These are phyloP conservation scores for Trametes cingulata DNA, from an alignment of 768 basidiomycete species.

Conservation along the genomic window DNA sequence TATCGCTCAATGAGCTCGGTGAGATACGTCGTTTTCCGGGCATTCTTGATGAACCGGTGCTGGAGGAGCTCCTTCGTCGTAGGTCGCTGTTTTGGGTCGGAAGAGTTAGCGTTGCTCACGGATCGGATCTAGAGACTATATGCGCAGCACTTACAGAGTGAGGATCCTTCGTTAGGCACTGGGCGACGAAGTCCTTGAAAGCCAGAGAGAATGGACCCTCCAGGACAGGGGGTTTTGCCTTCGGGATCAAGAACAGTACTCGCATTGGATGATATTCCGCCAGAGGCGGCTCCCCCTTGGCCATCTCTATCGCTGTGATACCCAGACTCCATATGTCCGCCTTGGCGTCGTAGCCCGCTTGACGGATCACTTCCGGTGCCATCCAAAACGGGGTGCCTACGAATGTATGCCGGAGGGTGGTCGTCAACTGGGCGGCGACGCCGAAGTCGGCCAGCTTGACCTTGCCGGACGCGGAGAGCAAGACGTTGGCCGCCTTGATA, in stretches of 20 bases:
- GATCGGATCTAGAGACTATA: background rate
- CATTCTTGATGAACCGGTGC: slow-evolving; percentile 88
- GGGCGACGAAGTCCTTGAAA: slow-evolving; percentile 91
- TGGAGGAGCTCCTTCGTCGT: slow-evolving; percentile 90
- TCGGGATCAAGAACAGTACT: slow-evolving; percentile 96
- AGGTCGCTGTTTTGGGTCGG: slow-evolving; percentile 62
- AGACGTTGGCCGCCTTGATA: slow-evolving; percentile 97
- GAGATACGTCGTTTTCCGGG: slow-evolving; percentile 79
- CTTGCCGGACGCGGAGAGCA: slow-evolving; percentile 86
- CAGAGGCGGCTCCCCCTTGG: slow-evolving; percentile 93
- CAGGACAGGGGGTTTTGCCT: slow-evolving; percentile 88
- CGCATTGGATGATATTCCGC: slow-evolving; percentile 99
- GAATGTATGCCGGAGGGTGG: slow-evolving; percentile 92
- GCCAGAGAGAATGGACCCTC: slow-evolving; percentile 82
- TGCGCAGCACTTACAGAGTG: slow-evolving; percentile 50
- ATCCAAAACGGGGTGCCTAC: slow-evolving; percentile 98
- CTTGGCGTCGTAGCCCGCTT: slow-evolving; percentile 93
- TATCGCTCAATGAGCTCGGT: slow-evolving; percentile 88
- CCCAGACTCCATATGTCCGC: slow-evolving; percentile 99
- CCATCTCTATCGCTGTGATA: slow-evolving; percentile 98
- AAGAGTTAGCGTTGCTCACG: slow-evolving; percentile 1
- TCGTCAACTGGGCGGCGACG: slow-evolving; percentile 95
- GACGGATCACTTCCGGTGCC: slow-evolving; percentile 98
- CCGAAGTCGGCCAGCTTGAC: slow-evolving; percentile 99
- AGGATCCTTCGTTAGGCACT: slow-evolving; percentile 94